Percentiles rank a stretch among this genome's conserved stretches.
Evolutionary conservation across 2,329 filamentous ascomycete genomes (phyloP).

Genomic region (Chaetomiaceae sp.): DNA sequence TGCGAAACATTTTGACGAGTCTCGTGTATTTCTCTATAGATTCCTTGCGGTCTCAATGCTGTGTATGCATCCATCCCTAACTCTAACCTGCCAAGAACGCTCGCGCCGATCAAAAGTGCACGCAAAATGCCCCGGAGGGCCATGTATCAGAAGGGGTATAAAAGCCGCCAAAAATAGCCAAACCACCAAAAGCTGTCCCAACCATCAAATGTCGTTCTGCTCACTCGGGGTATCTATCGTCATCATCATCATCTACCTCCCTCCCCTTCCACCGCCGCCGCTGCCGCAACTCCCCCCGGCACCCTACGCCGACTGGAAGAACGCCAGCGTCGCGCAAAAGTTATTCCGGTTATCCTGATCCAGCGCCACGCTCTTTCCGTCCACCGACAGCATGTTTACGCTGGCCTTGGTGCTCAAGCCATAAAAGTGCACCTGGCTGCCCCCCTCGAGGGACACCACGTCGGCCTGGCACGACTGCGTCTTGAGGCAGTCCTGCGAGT

Average conservation of each 20-base stretch:
- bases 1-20: not conserved
- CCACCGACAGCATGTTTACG: constrained; percentile 65
- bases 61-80: not conserved
- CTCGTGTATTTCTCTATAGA: not conserved
- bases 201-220: not conserved
- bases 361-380: constrained; percentile 50
- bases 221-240: not conserved
- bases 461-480: constrained; percentile 70
- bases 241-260: not conserved
- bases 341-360: constrained; percentile 61
- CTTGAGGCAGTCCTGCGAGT: constrained; percentile 64
- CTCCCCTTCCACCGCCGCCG: not conserved
- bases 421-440: constrained; percentile 58
- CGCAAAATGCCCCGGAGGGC: not conserved
- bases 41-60: too few species aligned
- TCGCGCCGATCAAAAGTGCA: not conserved
- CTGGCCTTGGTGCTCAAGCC: constrained; percentile 72
- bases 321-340: constrained; percentile 59
- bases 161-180: not conserved
- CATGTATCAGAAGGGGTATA: not conserved
- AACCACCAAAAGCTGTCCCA: not conserved
- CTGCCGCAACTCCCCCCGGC: not conserved
- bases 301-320: constrained; percentile 37
- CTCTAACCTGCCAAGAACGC: not conserved
- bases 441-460: constrained; percentile 68